phyloP scores from a whole-genome alignment of 495 filamentous ascomycete species.

The Cladorrhinum samala region DNA sequence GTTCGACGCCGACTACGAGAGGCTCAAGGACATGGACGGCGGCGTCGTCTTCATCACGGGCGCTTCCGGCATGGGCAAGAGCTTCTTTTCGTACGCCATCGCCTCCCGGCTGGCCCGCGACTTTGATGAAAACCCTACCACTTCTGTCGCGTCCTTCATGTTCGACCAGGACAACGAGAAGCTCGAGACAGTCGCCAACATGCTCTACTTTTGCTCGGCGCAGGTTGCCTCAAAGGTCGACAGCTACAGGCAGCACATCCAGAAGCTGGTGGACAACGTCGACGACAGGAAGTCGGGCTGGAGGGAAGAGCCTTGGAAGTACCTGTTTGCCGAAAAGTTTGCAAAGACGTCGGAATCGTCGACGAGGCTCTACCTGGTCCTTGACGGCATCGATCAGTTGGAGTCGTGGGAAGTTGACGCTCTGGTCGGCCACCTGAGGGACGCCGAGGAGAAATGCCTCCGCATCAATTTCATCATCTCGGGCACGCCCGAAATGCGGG shows the following conservation, averaged over 20 bases:
- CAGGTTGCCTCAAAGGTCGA: background rate
- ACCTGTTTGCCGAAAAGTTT: background rate
- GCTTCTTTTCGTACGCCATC: background rate
- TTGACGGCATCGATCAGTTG: constrained; percentile 1
- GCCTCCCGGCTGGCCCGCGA: background rate
- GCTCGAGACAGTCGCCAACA: background rate
- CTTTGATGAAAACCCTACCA: background rate
- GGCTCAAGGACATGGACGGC: background rate
- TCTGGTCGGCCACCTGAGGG: background rate
- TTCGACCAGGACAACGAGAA: constrained; percentile 1
- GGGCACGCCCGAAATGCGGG: background rate
- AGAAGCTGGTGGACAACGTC: background rate
- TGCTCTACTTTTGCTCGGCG: constrained; percentile 3
- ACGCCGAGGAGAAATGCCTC: background rate
- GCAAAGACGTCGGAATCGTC: background rate
- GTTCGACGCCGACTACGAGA: background rate
- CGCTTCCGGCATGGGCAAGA: constrained; percentile 1
- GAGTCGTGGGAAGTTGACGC: too few species aligned
- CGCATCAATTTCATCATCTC: constrained; percentile 1
- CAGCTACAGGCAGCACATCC: constrained; percentile 2
- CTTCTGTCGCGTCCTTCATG: constrained; percentile 1
- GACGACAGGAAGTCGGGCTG: background rate
- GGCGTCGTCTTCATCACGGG: background rate
- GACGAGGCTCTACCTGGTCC: background rate
- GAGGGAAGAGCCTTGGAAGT: background rate